phyloP scores from a whole-genome alignment of 495 filamentous ascomycete species.

The Aeminium ludgeri region DNA sequence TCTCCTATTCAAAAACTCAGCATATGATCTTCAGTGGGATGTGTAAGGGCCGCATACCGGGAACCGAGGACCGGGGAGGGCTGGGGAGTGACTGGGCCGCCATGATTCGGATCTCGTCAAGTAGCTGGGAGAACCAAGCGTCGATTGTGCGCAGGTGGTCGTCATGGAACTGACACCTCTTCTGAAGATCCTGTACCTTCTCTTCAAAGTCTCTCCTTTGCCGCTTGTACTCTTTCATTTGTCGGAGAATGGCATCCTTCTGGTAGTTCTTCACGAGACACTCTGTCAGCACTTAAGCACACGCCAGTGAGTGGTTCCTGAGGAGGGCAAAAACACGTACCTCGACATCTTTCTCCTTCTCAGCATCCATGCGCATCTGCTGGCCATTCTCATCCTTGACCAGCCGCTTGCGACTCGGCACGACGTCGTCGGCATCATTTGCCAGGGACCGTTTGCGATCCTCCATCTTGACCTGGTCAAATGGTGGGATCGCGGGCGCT shows the following conservation, averaged over 20 bases:
- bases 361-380: slow-evolving; percentile 16
- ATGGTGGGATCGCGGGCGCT: slow-evolving; percentile 46
- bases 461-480: slow-evolving; percentile 78
- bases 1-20: slow-evolving; percentile 13
- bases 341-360: slow-evolving; percentile 57
- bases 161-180: slow-evolving; percentile 62
- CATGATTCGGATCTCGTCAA: slow-evolving; percentile 71
- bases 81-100: slow-evolving; percentile 25
- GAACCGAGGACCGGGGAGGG: slow-evolving; percentile 1
- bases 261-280: slow-evolving; percentile 57
- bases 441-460: slow-evolving; percentile 83
- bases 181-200: slow-evolving; percentile 57
- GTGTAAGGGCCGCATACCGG: slow-evolving; percentile 8
- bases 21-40: slow-evolving; percentile 2
- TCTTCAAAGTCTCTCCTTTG: slow-evolving; percentile 63
- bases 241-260: slow-evolving; percentile 92
- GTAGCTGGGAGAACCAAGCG: slow-evolving; percentile 72
- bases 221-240: slow-evolving; percentile 94
- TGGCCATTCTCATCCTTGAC: slow-evolving; percentile 25
- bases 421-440: slow-evolving; percentile 54
- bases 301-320: not conserved
- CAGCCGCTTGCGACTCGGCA: slow-evolving; percentile 74
- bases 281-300: slow-evolving; percentile 2
- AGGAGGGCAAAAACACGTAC: slow-evolving; percentile 36
- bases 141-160: slow-evolving; percentile 82